Base-by-base conservation (phyloP, 176 grass and related monocot genomes). In the Oryza australiensis region DNA sequence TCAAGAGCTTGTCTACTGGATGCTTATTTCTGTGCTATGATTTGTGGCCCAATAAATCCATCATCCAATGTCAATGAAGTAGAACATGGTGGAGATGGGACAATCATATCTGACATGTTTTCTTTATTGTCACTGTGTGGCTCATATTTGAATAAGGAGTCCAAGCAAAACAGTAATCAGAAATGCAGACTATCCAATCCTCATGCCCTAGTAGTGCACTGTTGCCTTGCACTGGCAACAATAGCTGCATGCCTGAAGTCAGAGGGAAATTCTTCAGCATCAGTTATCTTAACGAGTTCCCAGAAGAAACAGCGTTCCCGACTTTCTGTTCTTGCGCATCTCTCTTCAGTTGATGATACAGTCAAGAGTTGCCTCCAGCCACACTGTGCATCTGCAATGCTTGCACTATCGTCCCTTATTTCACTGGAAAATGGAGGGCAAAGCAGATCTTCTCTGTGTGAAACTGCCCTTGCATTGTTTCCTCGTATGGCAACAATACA, bases 401-500 rank as follows among this genome's bases (percentile, higher is more conserved):
- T 94, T 9, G 89, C 89, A 42, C 63, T 94, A 8, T 89, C 92
- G 27, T 83, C 87, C 38, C 38, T 94, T 85, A 64, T 94, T 76
- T 89, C 92, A 24, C 87, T 94, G 85, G 92, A 94, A 85, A 89
- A 80, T 89, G 84, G 87, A 42, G 64, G 73, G 18, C 84, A 87
- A 46, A 63, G 62, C 7, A 94, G 85, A 77, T 83, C 88, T 77
- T 86, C 84, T 73, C 82, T 91, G 57, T 91, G 81, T 91, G 92
- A 94, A 87, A 85, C 77, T 3, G 82, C 92, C 28, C 84, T 94
- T 72, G 89, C 87, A 80, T 83, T 98, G 59, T 98, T 98, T 66
- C 95, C 95, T 83, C 93, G 88, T 46, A 98, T 95, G 95, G 90
- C 88, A 67, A 98, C 95, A 73, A 57, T 98, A 12, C 92, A 92